These are phyloP conservation scores for Neofusicoccum sp. DNA, from an alignment of 2,329 filamentous ascomycete species.

Conservation along the genomic window DNA sequence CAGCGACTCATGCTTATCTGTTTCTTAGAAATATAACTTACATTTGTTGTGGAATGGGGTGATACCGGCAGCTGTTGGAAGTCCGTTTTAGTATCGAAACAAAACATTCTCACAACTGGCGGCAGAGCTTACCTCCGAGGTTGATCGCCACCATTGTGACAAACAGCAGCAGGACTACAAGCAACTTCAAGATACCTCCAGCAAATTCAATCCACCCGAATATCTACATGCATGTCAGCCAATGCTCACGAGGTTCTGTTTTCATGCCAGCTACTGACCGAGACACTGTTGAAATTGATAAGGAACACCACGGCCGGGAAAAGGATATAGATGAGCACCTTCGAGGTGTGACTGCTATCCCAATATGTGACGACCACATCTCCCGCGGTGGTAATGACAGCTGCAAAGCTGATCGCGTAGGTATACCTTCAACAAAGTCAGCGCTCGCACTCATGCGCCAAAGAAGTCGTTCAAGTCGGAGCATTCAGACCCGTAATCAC, in stretches of 20 bases:
- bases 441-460: not conserved
- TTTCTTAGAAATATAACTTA: not conserved
- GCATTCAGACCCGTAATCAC: not conserved
- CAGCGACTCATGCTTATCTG: too few species aligned
- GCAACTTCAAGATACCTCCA: not conserved
- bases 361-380: constrained; percentile 28
- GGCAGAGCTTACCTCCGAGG: constrained; percentile 5
- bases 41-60: not conserved
- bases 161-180: constrained; percentile 1
- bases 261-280: not conserved
- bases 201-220: constrained; percentile 12
- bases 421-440: constrained; percentile 24
- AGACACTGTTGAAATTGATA: not conserved
- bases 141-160: constrained; percentile 6
- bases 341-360: constrained; percentile 13
- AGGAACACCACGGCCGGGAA: constrained; percentile 2
- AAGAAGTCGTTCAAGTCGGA: not conserved
- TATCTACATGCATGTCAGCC: not conserved
- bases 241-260: not conserved
- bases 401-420: constrained; percentile 30
- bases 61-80: not conserved
- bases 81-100: not conserved
- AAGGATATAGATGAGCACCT: not conserved
- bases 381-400: constrained; percentile 28
- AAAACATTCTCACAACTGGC: too few species aligned